Evolutionary conservation across 2,329 filamentous ascomycete genomes (phyloP), one percentile per base, ranked within the genome.

Genomic region (Diaporthe helianthi): DNA sequence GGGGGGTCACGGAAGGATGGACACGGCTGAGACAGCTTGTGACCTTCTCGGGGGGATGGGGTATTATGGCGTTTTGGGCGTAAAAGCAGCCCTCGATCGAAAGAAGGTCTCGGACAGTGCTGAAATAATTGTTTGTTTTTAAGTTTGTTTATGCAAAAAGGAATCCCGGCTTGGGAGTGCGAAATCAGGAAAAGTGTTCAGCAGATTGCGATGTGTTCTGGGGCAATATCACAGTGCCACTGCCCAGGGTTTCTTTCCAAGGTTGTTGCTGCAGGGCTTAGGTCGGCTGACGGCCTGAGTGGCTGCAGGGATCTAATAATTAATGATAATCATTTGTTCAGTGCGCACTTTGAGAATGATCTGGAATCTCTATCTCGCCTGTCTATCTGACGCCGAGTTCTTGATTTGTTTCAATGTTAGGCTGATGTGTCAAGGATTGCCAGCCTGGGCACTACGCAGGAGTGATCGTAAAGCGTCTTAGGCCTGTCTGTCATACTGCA

Each of bases 281-380:
- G 47, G 44, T 51, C 29, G 24, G 26, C 24, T 33, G 31, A 41
- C 53, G 24, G 47, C 31, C 58, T 29, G 49, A 54, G 44, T 55
- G 44, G 36, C 64, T 69, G 63, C 63, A 29, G 54, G 68, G 63
- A 71, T 49, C 54, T 71, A 71, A 71, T 71, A 71, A 49, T 36
- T 71, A 71, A 71, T 71, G 41, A 67, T 71, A 71, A 71, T 71
- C 41, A 44, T 17, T 44, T 60, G 52, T 58, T 38, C 22, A 67
- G 41, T 38, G 38, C 13, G 13, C n/a, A 19, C n/a, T 26, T 36
- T 49, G 29, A 13, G 8, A 33, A 4, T 13, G n/a, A n/a, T 2
- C 1, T 41, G 22, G 7, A 41, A 10, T n/a, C n/a, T 17, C 2
- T 36, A n/a, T 24, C 44, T 17, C 7, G 9, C 8, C 29, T 3